A percentile compares a stretch with the other conserved stretches of the same genome.
phyloP scores from a whole-genome alignment of 441 rosid genomes.

The Biscutella laevigata region DNA sequence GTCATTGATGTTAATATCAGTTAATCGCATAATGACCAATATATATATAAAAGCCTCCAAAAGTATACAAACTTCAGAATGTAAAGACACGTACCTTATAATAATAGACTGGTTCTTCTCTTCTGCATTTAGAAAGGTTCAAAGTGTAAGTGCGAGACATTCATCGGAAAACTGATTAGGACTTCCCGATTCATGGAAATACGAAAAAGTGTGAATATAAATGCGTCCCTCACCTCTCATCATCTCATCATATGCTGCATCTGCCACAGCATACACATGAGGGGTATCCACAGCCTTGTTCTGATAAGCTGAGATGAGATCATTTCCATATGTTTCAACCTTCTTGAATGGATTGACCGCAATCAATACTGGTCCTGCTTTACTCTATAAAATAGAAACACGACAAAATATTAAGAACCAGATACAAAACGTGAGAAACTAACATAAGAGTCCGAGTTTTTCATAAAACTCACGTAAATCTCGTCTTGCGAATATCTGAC shows the following conservation, averaged over 20 bases:
- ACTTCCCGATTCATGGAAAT: not conserved
- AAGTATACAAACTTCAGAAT: not conserved
- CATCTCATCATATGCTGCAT: conserved; percentile 78
- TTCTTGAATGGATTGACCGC: conserved; percentile 83
- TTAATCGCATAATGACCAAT: conserved; percentile 2
- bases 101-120: conserved; percentile 29
- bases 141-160: conserved; percentile 16
- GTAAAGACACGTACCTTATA: conserved; percentile 14
- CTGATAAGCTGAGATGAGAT: conserved; percentile 46
- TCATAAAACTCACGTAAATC: conserved; percentile 69
- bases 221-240: conserved; percentile 54
- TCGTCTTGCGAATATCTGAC: conserved; percentile 61
- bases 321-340: conserved; percentile 55
- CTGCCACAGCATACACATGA: conserved; percentile 80
- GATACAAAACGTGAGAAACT: conserved; percentile 8
- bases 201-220: not conserved
- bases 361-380: conserved; percentile 88
- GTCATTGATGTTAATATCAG: not conserved
- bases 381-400: conserved; percentile 46
- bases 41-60: conserved; percentile 1
- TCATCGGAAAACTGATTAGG: conserved; percentile 3
- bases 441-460: not conserved
- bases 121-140: conserved; percentile 26
- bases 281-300: conserved; percentile 58
- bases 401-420: conserved; percentile 13